Evolutionary conservation across 306 rosid species (phyloP), one percentile per base, ranked within the genome.

Genomic region (Betula pendula): DNA sequence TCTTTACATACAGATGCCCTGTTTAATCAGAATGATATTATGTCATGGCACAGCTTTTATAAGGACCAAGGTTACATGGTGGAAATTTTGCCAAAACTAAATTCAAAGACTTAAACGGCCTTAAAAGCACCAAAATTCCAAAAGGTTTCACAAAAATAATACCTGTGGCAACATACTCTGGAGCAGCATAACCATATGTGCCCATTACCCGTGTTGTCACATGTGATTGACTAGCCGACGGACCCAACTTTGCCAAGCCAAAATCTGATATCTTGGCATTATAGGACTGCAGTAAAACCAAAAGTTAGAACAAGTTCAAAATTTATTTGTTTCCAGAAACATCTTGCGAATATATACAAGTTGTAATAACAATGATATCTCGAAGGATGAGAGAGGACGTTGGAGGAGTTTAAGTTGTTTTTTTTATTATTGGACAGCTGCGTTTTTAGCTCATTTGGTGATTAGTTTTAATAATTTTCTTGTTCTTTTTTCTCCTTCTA

Each of bases 161-260:
- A 92, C 99, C 98, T 78, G 98, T 96, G 68, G 90, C 89, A 65
- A 96, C 87, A 60, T 96, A 96, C 75, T 96, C 99, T 3, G 98
- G 99, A 78, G 99, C 99, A 7, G 99, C 97, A 83, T 96, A 96
- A 60, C 99, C 99, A 75, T 83, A 82, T 20, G 99, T 96, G 72
- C 99, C 99, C 99, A 96, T 92, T 38, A 96, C 96, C 55, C 97
- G 83, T 71, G 99, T 96, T 29, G 99, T 88, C 73, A 96, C 86
- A 53, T 96, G 99, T 31, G 99, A 96, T 75, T 82, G 91, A 86
- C 99, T 96, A 17, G 93, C 99, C 8, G 99, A 91, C 82, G 99
- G 99, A 80, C 93, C 99, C 84, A 89, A n/a, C 73, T 96, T 96
- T 14, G 99, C 99, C 85, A 96, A 79, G 44, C 99, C 99, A 74